Base-by-base conservation (phyloP, 345 rosid genomes). In the Ricinus communis region DNA sequence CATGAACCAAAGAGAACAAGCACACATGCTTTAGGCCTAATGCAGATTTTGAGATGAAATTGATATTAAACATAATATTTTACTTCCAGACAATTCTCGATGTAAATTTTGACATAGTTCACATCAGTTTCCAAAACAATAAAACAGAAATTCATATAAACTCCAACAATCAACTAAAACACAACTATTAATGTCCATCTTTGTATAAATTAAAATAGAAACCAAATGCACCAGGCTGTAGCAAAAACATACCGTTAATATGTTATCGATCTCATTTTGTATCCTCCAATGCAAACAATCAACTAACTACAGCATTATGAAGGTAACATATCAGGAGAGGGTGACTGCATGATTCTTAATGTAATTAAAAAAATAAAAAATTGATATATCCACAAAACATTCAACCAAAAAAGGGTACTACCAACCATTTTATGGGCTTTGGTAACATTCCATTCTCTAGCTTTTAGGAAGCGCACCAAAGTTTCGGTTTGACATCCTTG, bases 351-450 rank as follows among this genome's bases (percentile, higher is more conserved):
- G 22, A 18, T 46, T 53, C n/a, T 45, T 38, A 19, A 57, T 18
- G 19, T 50, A 1, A 46, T 52, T 40, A 24, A 36, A 40, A 27
- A 14, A 12, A 51, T 14, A 31, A 15, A 21, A 49, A 18, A 11
- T 71, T 5, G 4, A 52, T 0, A 41, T 33, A 10, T 28, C n/a
- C 18, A 36, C 41, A 28, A 54, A 24, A 53, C 16, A 30, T 31
- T 49, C 72, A 21, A 41, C 60, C 16, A 66, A 65, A 62, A n/a
- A 28, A 12, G 31, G 47, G 46, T 21, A 31, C 33, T 54, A 47
- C 87, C 66, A 76, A 95, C 99, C 99, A 96, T 91, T 88, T 83
- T 82, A 82, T 91, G 88, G 62, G 98, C 96, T 81, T 87, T 91
- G 45, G 78, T 72, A 52, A 93, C 93, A 87, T 89, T 85, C 88